phyloP scores from a whole-genome alignment of 139 green algal species.

The Haematococcus sp. region DNA sequence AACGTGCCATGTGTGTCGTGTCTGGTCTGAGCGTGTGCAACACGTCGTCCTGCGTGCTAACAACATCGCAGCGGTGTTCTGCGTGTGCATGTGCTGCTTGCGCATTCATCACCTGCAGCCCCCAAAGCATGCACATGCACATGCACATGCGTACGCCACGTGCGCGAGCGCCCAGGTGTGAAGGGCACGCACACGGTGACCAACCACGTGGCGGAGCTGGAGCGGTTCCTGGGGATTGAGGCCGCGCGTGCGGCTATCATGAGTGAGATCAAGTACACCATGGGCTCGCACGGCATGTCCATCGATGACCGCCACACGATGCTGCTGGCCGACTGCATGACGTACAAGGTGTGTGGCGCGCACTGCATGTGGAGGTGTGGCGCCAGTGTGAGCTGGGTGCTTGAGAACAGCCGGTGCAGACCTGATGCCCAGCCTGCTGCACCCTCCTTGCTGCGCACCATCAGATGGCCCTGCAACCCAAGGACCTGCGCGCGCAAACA shows the following conservation, averaged over 20 bases:
- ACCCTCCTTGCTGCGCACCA: too few relatives aligned
- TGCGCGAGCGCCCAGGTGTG: conserved; percentile 65
- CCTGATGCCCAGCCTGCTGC: too few relatives aligned
- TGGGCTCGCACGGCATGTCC: conserved; percentile 91
- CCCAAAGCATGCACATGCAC: too few relatives aligned
- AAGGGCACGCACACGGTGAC: conserved; percentile 65
- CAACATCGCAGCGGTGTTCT: too few relatives aligned
- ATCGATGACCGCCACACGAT: conserved; percentile 96
- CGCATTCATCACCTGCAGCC: too few relatives aligned
- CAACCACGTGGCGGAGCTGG: conserved; percentile 94
- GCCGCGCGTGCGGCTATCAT: conserved; percentile 72
- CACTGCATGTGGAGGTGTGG: neutral
- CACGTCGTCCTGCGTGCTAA: too few relatives aligned
- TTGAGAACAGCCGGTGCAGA: neutral
- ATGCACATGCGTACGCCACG: too few relatives aligned
- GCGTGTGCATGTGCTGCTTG: too few relatives aligned
- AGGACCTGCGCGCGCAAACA: too few relatives aligned
- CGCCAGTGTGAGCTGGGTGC: neutral
- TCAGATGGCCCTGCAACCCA: neutral
- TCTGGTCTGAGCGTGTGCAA: too few relatives aligned
- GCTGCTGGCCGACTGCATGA: conserved; percentile 98
- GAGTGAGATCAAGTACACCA: conserved; percentile 90
- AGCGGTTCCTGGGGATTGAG: conserved; percentile 90
- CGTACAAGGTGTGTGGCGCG: conserved; percentile 73
- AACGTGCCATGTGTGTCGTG: too few relatives aligned